These are phyloP conservation scores for Rutstroemia sp. DNA, from an alignment of 2,329 filamentous ascomycete genomes.

Conservation along the genomic window DNA sequence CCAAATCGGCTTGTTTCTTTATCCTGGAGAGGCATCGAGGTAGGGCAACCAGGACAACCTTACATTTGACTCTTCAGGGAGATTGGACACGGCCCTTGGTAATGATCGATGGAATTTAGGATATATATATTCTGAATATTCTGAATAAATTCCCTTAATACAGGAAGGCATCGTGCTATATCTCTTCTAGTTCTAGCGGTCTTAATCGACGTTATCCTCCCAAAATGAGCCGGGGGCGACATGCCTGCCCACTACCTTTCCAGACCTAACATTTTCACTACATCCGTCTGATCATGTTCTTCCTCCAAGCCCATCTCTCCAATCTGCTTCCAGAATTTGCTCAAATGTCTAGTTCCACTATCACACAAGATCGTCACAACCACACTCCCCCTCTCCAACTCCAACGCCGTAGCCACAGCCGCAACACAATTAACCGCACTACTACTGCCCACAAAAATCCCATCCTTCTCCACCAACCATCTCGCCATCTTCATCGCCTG, in stretches of 20 bases:
- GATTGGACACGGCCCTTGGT: too few relatives aligned
- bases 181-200: too few relatives aligned
- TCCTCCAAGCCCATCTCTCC: slow-evolving; percentile 60
- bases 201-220: too few relatives aligned
- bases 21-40: too few relatives aligned
- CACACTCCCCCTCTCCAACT: slow-evolving; percentile 50
- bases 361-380: slow-evolving; percentile 85
- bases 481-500: slow-evolving; percentile 92
- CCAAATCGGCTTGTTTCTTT: too few relatives aligned
- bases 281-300: slow-evolving; percentile 41
- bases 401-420: slow-evolving; percentile 59
- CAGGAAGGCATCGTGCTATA: too few relatives aligned
- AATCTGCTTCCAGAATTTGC: slow-evolving; percentile 76
- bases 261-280: slow-evolving; percentile 46
- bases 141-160: too few relatives aligned
- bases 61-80: too few relatives aligned
- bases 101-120: too few relatives aligned
- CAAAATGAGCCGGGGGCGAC: too few relatives aligned
- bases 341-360: slow-evolving; percentile 72
- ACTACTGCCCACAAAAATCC: slow-evolving; percentile 88
- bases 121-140: too few relatives aligned
- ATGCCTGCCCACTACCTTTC: slow-evolving; percentile 11
- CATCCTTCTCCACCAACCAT: slow-evolving; percentile 92
- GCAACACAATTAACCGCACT: slow-evolving; percentile 95
- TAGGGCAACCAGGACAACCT: too few relatives aligned